Conservation (phyloP, 2,329 filamentous ascomycete genomes). For the Fonsecaea nubica region DNA sequence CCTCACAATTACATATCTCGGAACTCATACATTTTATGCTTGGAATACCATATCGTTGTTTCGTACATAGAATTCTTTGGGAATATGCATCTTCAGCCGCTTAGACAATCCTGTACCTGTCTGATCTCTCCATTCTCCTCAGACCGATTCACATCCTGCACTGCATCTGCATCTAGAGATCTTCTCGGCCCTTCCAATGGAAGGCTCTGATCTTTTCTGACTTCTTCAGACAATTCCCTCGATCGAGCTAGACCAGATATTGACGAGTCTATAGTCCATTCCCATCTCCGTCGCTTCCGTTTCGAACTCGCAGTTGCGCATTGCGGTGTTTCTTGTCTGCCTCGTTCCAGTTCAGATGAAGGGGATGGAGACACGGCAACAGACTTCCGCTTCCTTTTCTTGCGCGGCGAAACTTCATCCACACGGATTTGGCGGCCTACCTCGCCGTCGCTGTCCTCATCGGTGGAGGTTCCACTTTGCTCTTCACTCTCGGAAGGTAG, state of each 20-base stretch:
- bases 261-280: slow-evolving; percentile 30
- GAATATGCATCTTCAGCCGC: background rate
- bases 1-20: background rate
- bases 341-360: slow-evolving; percentile 13
- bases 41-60: background rate
- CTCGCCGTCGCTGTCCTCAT: slow-evolving; percentile 11
- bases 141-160: background rate
- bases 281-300: slow-evolving; percentile 37
- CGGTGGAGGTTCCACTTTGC: slow-evolving; percentile 8
- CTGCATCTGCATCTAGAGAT: background rate
- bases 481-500: slow-evolving; percentile 29
- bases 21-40: background rate
- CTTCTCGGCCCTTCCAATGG: background rate
- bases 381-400: slow-evolving; percentile 32
- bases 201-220: background rate
- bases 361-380: slow-evolving; percentile 11
- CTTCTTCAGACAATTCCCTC: background rate
- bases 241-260: background rate
- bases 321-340: slow-evolving; percentile 19
- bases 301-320: slow-evolving; percentile 23
- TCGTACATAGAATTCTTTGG: background rate
- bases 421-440: slow-evolving; percentile 16
- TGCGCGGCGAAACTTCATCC: slow-evolving; percentile 25
- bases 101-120: background rate
- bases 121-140: background rate